Evolutionary conservation across 1,284 basidiomycete species (phyloP), one percentile per base, ranked within the genome.

Genomic region (Moniliella sp.): DNA sequence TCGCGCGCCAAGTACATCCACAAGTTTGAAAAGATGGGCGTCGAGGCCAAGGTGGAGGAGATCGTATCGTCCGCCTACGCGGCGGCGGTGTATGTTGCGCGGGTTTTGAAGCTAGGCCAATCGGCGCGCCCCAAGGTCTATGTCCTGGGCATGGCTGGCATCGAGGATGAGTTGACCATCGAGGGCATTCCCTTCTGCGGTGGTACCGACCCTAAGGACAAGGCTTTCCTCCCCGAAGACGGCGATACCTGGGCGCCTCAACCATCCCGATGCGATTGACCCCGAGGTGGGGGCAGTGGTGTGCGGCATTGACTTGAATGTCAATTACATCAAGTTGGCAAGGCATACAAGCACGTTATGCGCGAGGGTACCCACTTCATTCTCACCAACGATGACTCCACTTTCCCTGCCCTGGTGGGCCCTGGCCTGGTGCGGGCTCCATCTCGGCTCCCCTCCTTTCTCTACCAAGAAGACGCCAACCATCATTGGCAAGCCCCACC

Each of bases 51-150:
- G 48, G 75, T 78, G 50, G 84, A 86, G 61, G 88, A 99, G 60
- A 81, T 97, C 37, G 91, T 82, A 50, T 84, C 86, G 30, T 94
- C 84, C 4, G 84, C 83, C 1, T 91, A 79, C 57, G 84, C 86
- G 3, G 71, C 83, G 4, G 86, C 88, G 2, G 77, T 86, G 7
- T 94, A 94, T 62, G 65, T 97, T 15, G 83, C 81, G 2, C 73
- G 78, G 26, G 76, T 91, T 12, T 66, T 93, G 46, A 76, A 82
- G 43, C 69, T 93, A 41, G n/a, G n/a, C n/a, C n/a, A n/a, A n/a
- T 81, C 80, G 8, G 76, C 76, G 47, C 73, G 81, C 60, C 82
- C 93, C 65, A 83, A 80, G 61, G 86, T 91, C 4, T 99, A 86
- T 62, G 80, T 97, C 9, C 77, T 97, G 36, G 91, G 91, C 2